These are phyloP conservation scores for Cyclotella kingstonii DNA, from an alignment of 108 stramenopile genomes.

Conservation along the genomic window DNA sequence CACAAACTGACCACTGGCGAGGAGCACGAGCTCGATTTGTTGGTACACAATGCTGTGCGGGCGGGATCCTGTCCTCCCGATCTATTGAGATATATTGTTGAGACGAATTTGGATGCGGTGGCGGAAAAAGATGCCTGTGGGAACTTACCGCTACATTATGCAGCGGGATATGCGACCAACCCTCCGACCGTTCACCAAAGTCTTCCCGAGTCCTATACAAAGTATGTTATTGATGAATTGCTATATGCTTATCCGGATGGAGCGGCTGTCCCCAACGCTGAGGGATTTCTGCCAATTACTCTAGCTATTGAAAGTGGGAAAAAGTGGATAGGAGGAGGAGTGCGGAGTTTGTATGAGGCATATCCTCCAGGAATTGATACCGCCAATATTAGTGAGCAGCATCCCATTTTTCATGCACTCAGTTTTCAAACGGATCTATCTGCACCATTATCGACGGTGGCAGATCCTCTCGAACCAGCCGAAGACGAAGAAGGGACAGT, in stretches of 20 bases:
- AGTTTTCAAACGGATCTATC: slow-evolving; percentile 43
- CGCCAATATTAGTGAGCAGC: slow-evolving; percentile 53
- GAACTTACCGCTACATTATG: slow-evolving; percentile 81
- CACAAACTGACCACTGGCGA: slow-evolving; percentile 1
- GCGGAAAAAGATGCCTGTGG: slow-evolving; percentile 57
- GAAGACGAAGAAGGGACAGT: slow-evolving; percentile 44
- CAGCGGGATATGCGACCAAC: slow-evolving; percentile 45
- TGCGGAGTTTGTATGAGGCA: slow-evolving; percentile 74
- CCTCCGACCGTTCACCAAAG: neutral
- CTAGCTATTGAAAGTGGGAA: slow-evolving; percentile 75
- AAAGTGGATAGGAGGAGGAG: slow-evolving; percentile 87
- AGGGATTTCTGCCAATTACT: slow-evolving; percentile 65
- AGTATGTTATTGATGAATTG: slow-evolving; percentile 84
- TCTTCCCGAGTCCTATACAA: slow-evolving; percentile 65
- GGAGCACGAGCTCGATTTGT: slow-evolving; percentile 35
- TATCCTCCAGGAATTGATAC: slow-evolving; percentile 70
- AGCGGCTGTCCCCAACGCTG: slow-evolving; percentile 54
- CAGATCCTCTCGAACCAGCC: slow-evolving; percentile 28
- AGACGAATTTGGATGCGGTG: slow-evolving; percentile 82
- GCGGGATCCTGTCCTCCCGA: slow-evolving; percentile 76
- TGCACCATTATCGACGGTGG: slow-evolving; percentile 19
- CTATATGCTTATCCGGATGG: slow-evolving; percentile 83
- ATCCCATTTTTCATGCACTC: slow-evolving; percentile 56
- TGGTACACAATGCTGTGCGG: slow-evolving; percentile 79
- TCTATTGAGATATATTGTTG: slow-evolving; percentile 80